Evolutionary conservation across 768 basidiomycete species (phyloP).

Genomic region (Gloeophyllum trabeum): DNA sequence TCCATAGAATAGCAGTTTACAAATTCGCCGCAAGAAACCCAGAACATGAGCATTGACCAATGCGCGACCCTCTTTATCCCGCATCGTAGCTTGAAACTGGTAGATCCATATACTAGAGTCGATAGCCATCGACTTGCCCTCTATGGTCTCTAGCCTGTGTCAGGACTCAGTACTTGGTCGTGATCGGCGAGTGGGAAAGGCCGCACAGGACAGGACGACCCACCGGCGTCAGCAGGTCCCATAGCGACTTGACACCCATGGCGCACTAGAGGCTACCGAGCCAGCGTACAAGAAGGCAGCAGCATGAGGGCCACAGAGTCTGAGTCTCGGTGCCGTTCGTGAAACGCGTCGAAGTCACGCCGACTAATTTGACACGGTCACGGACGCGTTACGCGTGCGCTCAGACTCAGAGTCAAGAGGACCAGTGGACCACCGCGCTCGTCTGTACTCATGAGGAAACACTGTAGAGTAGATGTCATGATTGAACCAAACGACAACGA

Average conservation of each 20-base stretch:
- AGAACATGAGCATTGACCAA: slow-evolving; percentile 90
- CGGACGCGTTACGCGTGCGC: too few relatives aligned
- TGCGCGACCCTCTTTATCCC: slow-evolving; percentile 88
- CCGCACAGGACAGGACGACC: slow-evolving; percentile 85
- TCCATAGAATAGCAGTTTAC: slow-evolving; percentile 92
- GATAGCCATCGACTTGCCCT: slow-evolving; percentile 92
- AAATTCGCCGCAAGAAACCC: slow-evolving; percentile 82
- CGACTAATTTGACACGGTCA: too few relatives aligned
- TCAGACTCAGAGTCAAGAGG: too few relatives aligned
- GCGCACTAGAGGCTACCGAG: not conserved
- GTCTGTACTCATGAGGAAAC: too few relatives aligned
- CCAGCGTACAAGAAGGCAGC: too few relatives aligned
- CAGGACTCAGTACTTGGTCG: slow-evolving; percentile 4
- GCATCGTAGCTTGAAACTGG: slow-evolving; percentile 99
- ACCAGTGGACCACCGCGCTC: too few relatives aligned
- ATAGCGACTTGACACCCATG: slow-evolving; percentile 97
- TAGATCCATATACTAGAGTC: slow-evolving; percentile 99
- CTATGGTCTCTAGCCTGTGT: slow-evolving; percentile 80
- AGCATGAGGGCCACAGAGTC: too few relatives aligned
- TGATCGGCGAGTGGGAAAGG: not conserved
- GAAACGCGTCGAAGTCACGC: too few relatives aligned
- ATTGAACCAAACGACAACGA: too few relatives aligned
- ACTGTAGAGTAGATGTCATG: too few relatives aligned
- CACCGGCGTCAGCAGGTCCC: slow-evolving; percentile 87
- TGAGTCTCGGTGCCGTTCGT: too few relatives aligned